A percentile compares a stretch with the other conserved stretches of the same genome.
These are phyloP conservation scores for Blastobotrys americana DNA, from an alignment of 805 yeast genomes.

Conservation along the genomic window DNA sequence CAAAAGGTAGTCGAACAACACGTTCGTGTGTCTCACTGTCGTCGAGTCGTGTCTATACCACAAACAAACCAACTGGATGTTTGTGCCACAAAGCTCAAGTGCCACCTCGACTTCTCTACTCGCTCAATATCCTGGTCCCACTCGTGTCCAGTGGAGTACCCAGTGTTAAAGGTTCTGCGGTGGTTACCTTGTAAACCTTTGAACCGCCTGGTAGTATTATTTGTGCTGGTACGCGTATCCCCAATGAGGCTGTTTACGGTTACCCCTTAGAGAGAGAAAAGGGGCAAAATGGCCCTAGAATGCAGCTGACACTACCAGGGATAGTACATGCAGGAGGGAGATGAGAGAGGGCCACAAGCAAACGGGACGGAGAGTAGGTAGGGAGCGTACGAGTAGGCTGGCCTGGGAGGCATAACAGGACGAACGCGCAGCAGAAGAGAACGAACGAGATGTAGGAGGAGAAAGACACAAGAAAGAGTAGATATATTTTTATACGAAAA, in stretches of 20 bases:
- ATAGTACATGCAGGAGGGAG: not conserved
- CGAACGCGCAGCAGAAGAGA: constrained; percentile 3
- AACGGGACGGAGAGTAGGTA: constrained; percentile 3
- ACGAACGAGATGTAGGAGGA: not conserved
- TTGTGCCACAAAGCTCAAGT: too few species aligned
- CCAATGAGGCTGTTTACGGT: not conserved
- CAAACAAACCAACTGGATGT: too few species aligned
- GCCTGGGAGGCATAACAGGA: not conserved
- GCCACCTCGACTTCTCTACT: too few species aligned
- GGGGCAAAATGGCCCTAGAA: not conserved
- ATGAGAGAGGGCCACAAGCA: not conserved
- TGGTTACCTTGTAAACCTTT: not conserved
- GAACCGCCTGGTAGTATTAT: not conserved
- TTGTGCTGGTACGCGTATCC: not conserved
- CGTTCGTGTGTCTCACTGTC: too few species aligned
- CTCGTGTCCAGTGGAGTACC: too few species aligned
- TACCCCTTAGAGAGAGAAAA: not conserved
- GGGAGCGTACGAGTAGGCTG: constrained; percentile 1
- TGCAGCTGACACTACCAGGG: too few species aligned
- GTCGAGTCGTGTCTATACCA: too few species aligned
- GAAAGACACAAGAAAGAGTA: too few species aligned
- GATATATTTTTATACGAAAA: too few species aligned
- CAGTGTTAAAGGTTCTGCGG: too few species aligned
- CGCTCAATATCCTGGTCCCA: too few species aligned
- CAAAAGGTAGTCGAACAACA: too few species aligned